A percentile compares a stretch with the other conserved stretches of the same genome.
Evolutionary conservation across 2,329 filamentous ascomycete genomes (phyloP).

Genomic region (Venturia effusa): DNA sequence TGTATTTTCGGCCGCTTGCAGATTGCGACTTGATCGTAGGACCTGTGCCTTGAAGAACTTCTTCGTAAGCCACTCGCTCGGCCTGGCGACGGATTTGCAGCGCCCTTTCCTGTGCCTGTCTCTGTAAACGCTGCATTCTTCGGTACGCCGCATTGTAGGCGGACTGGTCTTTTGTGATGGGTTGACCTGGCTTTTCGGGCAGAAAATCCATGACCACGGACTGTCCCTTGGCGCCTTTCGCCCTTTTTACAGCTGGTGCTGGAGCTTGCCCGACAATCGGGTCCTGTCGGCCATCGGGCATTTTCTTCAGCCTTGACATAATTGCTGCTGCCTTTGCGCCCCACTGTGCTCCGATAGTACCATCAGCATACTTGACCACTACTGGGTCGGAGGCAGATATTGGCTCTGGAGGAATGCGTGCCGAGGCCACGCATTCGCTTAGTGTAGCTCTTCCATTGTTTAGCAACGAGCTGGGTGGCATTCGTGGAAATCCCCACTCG

Average conservation of each 20-base stretch:
- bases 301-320: neutral
- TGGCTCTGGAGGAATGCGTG: neutral
- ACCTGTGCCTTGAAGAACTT: neutral
- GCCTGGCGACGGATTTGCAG: neutral
- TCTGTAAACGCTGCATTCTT: neutral
- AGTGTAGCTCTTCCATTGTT: conserved; percentile 5
- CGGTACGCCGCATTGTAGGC: conserved; percentile 7
- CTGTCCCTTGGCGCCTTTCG: neutral
- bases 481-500: conserved; percentile 5
- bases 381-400: neutral
- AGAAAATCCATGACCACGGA: neutral
- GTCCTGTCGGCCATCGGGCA: neutral
- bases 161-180: neutral
- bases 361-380: neutral
- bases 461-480: neutral
- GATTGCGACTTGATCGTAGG: neutral
- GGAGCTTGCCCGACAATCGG: neutral
- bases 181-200: neutral
- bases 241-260: neutral
- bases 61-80: conserved; percentile 4
- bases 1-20: neutral
- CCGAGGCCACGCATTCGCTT: neutral
- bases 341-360: neutral
- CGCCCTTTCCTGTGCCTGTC: neutral
- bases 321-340: neutral